Evolutionary conservation across 2,329 filamentous ascomycete genomes (phyloP).

Genomic region (Fusarium foetens): DNA sequence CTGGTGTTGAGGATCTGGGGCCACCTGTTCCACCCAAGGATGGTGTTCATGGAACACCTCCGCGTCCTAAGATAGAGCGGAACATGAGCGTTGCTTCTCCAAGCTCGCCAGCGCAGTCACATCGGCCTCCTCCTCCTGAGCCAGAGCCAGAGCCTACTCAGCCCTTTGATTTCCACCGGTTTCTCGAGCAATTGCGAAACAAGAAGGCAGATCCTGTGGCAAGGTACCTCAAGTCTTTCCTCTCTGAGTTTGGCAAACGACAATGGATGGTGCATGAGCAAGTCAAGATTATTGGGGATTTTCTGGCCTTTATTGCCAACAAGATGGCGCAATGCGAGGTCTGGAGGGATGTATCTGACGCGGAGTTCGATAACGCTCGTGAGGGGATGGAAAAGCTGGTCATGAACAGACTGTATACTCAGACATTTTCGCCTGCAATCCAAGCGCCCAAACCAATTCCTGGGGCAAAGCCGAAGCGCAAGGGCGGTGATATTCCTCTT

Average conservation of each 20-base stretch:
- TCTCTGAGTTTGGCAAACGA: slow-evolving; percentile 94
- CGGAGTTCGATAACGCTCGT: slow-evolving; percentile 96
- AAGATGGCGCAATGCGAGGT: slow-evolving; percentile 99
- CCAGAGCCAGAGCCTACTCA: slow-evolving; percentile 83
- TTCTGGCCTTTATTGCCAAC: slow-evolving; percentile 94
- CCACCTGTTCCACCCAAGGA: slow-evolving; percentile 72
- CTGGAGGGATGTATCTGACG: slow-evolving; percentile 94
- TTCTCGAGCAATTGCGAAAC: slow-evolving; percentile 93
- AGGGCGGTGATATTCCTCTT: slow-evolving; percentile 73
- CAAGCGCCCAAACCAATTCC: slow-evolving; percentile 79
- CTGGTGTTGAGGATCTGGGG: slow-evolving; percentile 57
- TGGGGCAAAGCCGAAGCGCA: slow-evolving; percentile 73
- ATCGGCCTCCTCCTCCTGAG: slow-evolving; percentile 76
- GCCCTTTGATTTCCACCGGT: slow-evolving; percentile 97
- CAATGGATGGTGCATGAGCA: slow-evolving; percentile 99
- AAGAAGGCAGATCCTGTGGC: slow-evolving; percentile 98
- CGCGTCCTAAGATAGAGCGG: slow-evolving; percentile 53
- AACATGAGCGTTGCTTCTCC: slow-evolving; percentile 48
- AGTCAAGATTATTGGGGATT: slow-evolving; percentile 98
- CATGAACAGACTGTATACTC: slow-evolving; percentile 95
- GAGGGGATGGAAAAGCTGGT: slow-evolving; percentile 99
- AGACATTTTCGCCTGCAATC: slow-evolving; percentile 96
- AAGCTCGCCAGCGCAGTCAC: slow-evolving; percentile 61
- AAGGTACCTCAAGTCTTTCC: slow-evolving; percentile 92
- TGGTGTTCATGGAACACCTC: slow-evolving; percentile 55